Base-by-base conservation (phyloP, 2,329 filamentous ascomycete species). In the Aspergillus japonicus region DNA sequence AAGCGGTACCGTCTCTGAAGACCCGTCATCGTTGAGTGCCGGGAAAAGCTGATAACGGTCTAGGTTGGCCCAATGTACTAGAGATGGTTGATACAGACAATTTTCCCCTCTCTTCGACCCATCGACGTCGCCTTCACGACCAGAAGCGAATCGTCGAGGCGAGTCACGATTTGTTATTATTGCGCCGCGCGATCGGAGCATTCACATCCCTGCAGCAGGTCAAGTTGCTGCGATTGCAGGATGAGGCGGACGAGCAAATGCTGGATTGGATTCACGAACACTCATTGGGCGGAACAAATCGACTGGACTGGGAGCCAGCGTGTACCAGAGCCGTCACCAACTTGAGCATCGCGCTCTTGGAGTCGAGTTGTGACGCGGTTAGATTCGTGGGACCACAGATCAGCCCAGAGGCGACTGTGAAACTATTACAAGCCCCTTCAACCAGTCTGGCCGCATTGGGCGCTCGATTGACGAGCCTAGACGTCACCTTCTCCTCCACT, bases 121-220 rank as follows among this genome's bases (percentile, higher is more conserved):
- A 76, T 61, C 62, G 64, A 26, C 63, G 59, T 21, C 72, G 76
- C 29, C 62, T 77, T 7, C 68, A 68, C n/a, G 75, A 77, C 35
- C 75, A 78, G 62, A 68, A 59, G 10, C 75, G 78, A 19, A 79
- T 88, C 47, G 73, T 87, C 55, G 71, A 77, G 42, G 78, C 77
- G 2, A 72, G 79, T 53, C 77, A 82, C 61, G 86, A 88, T 66
- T 76, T 81, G 44, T 69, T 72, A 14, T 77, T 84, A 19, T 73
- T 88, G 35, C 82, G 79, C 60, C 79, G 80, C 59, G 85, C 85
- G 19, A 80, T 87, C 62, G 74, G 77, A 35, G 81, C 82, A 1
- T 89, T 89, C 67, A 82, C 80, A 2, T 80, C 81, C 29, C 78
- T 90, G 11, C 84, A 88, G 66, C 83, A 89, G 68, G 81, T 89